phyloP scores from a whole-genome alignment of 768 basidiomycete genomes.

The Rhizopogon vulgaris region DNA sequence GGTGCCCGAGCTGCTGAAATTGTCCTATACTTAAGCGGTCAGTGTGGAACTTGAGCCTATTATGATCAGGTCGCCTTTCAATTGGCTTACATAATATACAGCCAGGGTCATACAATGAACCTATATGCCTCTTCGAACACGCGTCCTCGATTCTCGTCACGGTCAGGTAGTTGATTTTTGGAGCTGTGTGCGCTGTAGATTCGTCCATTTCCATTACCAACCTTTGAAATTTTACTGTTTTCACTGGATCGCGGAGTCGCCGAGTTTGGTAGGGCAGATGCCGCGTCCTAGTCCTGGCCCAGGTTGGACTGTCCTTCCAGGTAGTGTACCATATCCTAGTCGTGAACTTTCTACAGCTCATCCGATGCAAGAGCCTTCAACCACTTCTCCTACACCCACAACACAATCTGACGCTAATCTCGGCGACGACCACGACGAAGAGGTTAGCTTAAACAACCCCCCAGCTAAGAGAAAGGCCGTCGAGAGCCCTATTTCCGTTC shows the following conservation, averaged over 20 bases:
- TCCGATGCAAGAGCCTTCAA: constrained; percentile 15
- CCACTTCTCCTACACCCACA: constrained; percentile 12
- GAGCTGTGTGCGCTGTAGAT: too few relatives aligned
- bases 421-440: constrained; percentile 12
- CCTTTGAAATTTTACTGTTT: not conserved
- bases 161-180: too few relatives aligned
- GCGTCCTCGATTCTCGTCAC: too few relatives aligned
- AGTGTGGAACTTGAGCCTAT: too few relatives aligned
- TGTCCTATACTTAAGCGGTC: too few relatives aligned
- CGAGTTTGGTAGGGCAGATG: not conserved
- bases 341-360: not conserved
- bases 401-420: constrained; percentile 14
- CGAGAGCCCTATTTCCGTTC: constrained; percentile 3
- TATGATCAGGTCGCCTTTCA: too few relatives aligned
- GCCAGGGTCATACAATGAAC: too few relatives aligned
- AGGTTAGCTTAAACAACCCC: constrained; percentile 9
- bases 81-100: too few relatives aligned
- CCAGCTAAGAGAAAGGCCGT: constrained; percentile 23
- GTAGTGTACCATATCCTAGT: constrained; percentile 5
- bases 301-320: constrained; percentile 19
- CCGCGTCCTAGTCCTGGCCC: constrained; percentile 16
- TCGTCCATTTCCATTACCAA: too few relatives aligned
- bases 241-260: not conserved
- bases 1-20: too few relatives aligned
- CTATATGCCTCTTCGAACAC: too few relatives aligned